Evolutionary conservation across 306 rosid genomes (phyloP).

Genomic region (Citrullus mucosospermus): DNA sequence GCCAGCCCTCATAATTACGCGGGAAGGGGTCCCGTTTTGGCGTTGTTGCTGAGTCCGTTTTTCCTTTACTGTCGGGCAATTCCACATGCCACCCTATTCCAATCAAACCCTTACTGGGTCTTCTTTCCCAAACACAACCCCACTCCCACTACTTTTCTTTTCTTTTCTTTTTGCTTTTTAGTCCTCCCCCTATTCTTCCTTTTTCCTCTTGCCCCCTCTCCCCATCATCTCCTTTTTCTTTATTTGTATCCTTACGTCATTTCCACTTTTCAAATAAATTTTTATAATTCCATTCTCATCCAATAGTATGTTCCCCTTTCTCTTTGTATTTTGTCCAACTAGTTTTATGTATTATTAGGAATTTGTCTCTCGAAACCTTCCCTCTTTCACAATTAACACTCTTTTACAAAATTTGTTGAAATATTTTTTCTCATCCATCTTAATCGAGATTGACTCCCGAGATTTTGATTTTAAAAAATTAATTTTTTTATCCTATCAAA

Average conservation of each 20-base stretch:
- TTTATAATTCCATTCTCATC: background rate
- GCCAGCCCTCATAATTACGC: background rate
- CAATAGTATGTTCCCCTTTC: background rate
- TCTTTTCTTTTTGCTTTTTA: background rate
- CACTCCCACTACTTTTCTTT: background rate
- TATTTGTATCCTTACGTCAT: background rate
- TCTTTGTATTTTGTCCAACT: background rate
- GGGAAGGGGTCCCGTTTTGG: slow-evolving; percentile 8
- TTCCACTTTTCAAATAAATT: no score
- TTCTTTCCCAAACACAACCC: background rate
- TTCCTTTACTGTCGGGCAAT: slow-evolving; percentile 7
- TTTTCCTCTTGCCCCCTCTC: background rate
- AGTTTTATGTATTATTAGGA: no score
- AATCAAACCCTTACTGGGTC: background rate
- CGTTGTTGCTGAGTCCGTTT: background rate
- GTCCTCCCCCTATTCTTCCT: background rate
- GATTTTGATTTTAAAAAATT: no score
- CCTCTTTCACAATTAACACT: no score
- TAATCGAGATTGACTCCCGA: no score
- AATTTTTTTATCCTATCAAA: no score
- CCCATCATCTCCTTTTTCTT: background rate
- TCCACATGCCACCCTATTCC: background rate
- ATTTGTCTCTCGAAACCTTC: no score
- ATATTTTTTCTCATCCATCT: no score
- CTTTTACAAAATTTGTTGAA: no score